Evolutionary conservation across 345 rosid genomes (phyloP), one percentile per base, ranked within the genome.

Genomic region (Carallia brachiata): DNA sequence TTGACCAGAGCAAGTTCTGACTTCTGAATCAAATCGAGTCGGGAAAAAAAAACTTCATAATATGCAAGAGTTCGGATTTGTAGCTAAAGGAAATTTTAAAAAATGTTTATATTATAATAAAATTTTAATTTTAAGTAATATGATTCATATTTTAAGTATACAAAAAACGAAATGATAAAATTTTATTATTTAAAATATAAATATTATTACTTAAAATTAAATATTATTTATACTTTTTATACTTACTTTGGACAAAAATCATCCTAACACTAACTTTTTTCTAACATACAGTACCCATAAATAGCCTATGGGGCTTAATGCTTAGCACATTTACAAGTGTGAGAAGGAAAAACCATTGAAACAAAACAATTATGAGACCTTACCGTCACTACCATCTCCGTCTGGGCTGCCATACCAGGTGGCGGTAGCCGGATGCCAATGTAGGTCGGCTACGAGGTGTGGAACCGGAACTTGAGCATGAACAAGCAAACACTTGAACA

Each of bases 381-480:
- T 73, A 93, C 98, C 98, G 68, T 82, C 88, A 70, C 97, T 94
- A 57, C 98, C 98, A 72, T 94, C 98, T 6, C 97, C 98, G 27
- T 91, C 95, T 36, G 98, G 87, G 70, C 85, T 82, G 52, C 98
- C 98, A 79, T 91, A 91, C 98, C 98, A 94, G 69, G 98, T 94
- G 75, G 98, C 97, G 7, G 92, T 90, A 27, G 98, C 98, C 4
- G 88, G 86, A n/a, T 70, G 73, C 98, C 98, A 94, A 59, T 67
- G 91, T 40, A 62, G 65, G 78, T 73, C 79, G 4, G 83, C 10
- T 34, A 70, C 79, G 12, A 4, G 78, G 73, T 63, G 78, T n/a
- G 18, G 66, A 30, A 66, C 64, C 73, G 70, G 74, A 57, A 79
- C 79, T 55, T 62, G 66, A 62, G 77, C 81, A 39, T 77, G 65